Percentiles rank a stretch among this genome's conserved stretches.
Conservation (phyloP, 1,284 basidiomycete species). For the Sanghuangporus sanghuang region DNA sequence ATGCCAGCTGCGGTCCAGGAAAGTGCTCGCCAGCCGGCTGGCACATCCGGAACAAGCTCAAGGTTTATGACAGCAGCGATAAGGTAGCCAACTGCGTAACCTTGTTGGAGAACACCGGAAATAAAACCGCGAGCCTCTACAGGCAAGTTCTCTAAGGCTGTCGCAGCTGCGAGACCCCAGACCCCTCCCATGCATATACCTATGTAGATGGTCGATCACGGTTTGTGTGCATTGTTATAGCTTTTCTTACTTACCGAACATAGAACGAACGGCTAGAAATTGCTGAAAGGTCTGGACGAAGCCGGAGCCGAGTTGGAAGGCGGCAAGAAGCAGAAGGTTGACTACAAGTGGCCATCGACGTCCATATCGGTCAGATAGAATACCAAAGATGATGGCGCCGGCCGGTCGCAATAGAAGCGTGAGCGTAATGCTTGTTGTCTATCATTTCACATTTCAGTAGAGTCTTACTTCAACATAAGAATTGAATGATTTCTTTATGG, state of each 20-base stretch:
- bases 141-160: slow-evolving; percentile 87
- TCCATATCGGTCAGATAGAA: slow-evolving; percentile 82
- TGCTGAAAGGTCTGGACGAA: slow-evolving; percentile 63
- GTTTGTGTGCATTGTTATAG: not conserved
- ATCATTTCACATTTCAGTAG: slow-evolving; percentile 3
- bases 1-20: slow-evolving; percentile 73
- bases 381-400: slow-evolving; percentile 82
- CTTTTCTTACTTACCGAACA: slow-evolving; percentile 50
- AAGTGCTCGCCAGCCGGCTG: slow-evolving; percentile 52
- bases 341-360: slow-evolving; percentile 87
- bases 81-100: slow-evolving; percentile 50
- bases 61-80: slow-evolving; percentile 71
- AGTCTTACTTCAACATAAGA: not conserved
- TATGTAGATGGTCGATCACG: not conserved
- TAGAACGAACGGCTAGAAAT: slow-evolving; percentile 69
- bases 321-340: slow-evolving; percentile 68
- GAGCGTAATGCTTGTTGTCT: slow-evolving; percentile 86
- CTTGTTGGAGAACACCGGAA: slow-evolving; percentile 76
- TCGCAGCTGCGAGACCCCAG: slow-evolving; percentile 71
- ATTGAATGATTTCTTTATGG: not conserved
- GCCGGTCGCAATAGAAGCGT: slow-evolving; percentile 87
- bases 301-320: slow-evolving; percentile 74
- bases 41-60: slow-evolving; percentile 52
- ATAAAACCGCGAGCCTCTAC: slow-evolving; percentile 82
- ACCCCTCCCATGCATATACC: slow-evolving; percentile 80